A percentile compares a stretch with the other conserved stretches of the same genome.
Conservation (phyloP, 2,329 filamentous ascomycete genomes). For the Aspergillus sp. region DNA sequence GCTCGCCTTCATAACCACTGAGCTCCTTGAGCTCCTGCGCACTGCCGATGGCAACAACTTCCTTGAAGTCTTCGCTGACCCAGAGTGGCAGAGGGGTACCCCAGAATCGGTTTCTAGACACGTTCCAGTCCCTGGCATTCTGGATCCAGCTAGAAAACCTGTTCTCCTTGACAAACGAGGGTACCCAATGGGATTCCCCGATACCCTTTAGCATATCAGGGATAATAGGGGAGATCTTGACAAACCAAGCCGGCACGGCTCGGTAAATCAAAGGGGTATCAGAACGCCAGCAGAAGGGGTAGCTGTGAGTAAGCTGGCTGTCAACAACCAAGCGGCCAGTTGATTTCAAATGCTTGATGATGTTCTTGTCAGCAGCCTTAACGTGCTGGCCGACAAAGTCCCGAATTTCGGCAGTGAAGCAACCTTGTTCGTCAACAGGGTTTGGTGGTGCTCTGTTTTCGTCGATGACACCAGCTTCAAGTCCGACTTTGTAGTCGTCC, state of each 20-base stretch:
- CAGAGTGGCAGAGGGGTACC: conserved; percentile 87
- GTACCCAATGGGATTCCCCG: conserved; percentile 84
- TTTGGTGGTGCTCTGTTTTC: conserved; percentile 75
- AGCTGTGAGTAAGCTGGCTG: conserved; percentile 80
- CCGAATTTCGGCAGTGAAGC: conserved; percentile 65
- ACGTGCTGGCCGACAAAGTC: conserved; percentile 85
- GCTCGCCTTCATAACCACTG: conserved; percentile 74
- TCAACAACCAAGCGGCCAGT: conserved; percentile 72
- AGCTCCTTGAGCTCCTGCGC: conserved; percentile 74
- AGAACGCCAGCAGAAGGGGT: conserved; percentile 90
- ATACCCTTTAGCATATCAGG: conserved; percentile 88
- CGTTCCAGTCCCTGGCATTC: conserved; percentile 90
- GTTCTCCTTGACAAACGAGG: conserved; percentile 80
- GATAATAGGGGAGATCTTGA: conserved; percentile 74
- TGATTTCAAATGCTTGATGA: conserved; percentile 79
- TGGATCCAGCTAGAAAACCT: conserved; percentile 87
- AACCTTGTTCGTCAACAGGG: conserved; percentile 76
- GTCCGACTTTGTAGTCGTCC: conserved; percentile 82
- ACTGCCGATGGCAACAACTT: conserved; percentile 78
- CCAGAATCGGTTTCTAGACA: conserved; percentile 91
- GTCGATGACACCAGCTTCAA: conserved; percentile 67
- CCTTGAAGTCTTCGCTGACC: conserved; percentile 82
- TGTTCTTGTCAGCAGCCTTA: conserved; percentile 84
- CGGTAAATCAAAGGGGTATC: conserved; percentile 90
- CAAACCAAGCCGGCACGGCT: conserved; percentile 90